Conservation (phyloP, 2,329 filamentous ascomycete species). For the Pezicula radicicola region DNA sequence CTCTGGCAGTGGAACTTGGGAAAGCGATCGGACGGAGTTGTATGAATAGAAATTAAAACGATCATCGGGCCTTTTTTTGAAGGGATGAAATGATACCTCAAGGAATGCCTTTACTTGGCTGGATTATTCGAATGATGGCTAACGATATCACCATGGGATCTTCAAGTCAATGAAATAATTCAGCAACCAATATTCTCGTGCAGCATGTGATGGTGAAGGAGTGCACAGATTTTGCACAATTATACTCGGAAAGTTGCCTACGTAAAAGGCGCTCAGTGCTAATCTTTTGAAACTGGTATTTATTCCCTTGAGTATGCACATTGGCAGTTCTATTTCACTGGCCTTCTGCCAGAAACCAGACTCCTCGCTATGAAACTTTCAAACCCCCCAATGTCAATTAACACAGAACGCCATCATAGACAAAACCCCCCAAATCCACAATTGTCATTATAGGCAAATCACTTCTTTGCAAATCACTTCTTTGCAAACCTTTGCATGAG, state of each 20-base stretch:
- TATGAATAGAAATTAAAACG: conserved; percentile 16
- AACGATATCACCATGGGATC: conserved; percentile 11
- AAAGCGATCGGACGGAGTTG: conserved; percentile 15
- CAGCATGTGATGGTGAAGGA: neutral
- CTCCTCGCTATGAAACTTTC: too few species aligned
- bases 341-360: too few species aligned
- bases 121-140: conserved; percentile 5
- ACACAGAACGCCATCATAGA: too few species aligned
- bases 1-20: neutral
- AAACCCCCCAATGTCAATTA: too few species aligned
- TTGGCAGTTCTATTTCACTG: too few species aligned
- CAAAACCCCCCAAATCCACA: too few species aligned
- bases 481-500: conserved; percentile 30
- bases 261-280: too few species aligned
- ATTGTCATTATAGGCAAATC: too few species aligned
- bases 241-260: neutral
- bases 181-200: conserved; percentile 4
- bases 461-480: too few species aligned
- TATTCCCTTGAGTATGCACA: too few species aligned
- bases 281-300: too few species aligned
- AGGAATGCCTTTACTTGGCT: conserved; percentile 7
- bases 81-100: conserved; percentile 3
- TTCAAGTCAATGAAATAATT: conserved; percentile 18
- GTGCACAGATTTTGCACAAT: neutral
- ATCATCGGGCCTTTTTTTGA: conserved; percentile 1